Percentiles rank a stretch among this genome's conserved stretches.
These are phyloP conservation scores for Trypanosomatidae sp. DNA, from an alignment of 208 protist species.

Conservation along the genomic window DNA sequence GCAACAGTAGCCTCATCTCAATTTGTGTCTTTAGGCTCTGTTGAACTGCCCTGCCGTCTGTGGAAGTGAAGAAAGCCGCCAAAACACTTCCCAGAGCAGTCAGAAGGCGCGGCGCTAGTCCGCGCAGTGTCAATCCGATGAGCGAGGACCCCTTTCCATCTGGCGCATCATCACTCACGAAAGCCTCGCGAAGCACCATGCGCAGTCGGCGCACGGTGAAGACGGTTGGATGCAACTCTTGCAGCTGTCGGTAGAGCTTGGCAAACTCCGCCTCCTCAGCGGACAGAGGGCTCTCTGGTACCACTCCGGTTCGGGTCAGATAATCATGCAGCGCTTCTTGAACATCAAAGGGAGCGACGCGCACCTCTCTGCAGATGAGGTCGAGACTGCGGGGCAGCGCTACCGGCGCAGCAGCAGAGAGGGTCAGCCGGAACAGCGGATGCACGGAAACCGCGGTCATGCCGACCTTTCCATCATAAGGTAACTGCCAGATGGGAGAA, in stretches of 20 bases:
- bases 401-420: conserved; percentile 3
- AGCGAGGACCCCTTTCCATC: not conserved
- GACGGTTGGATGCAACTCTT: conserved; percentile 33
- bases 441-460: conserved; percentile 14
- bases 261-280: conserved; percentile 43
- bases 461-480: conserved; percentile 5
- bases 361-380: conserved; percentile 19
- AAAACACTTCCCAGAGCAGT: conserved; percentile 26
- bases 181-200: conserved; percentile 37
- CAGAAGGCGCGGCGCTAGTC: conserved; percentile 23
- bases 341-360: conserved; percentile 23
- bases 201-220: conserved; percentile 57
- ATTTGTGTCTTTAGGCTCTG: conserved; percentile 49
- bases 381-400: conserved; percentile 8
- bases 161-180: not conserved
- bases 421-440: conserved; percentile 24
- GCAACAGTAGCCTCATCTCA: conserved; percentile 26
- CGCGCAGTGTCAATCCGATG: not conserved
- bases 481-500: conserved; percentile 19
- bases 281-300: conserved; percentile 12
- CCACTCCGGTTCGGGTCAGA: conserved; percentile 23
- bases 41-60: conserved; percentile 33
- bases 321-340: conserved; percentile 42
- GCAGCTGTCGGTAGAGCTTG: conserved; percentile 59
- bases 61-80: conserved; percentile 40